A percentile compares a stretch with the other conserved stretches of the same genome.
Evolutionary conservation across 495 filamentous ascomycete species (phyloP).

Genomic region (Astrothelium macrocarpum): DNA sequence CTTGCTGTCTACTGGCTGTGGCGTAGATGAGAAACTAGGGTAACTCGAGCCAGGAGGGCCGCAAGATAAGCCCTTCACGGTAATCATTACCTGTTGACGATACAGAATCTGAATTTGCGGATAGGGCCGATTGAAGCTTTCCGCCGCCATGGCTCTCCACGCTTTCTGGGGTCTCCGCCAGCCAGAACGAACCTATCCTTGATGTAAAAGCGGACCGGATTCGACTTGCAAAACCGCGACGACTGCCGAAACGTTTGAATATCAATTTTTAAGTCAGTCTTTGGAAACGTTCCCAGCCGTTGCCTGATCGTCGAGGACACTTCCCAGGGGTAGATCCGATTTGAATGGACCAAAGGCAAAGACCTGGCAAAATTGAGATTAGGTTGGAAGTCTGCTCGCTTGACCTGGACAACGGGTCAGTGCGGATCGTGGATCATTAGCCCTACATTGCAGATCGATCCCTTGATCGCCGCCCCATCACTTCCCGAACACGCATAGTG

Average conservation of each 20-base stretch:
- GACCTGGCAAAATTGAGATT: neutral
- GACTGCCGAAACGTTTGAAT: no score
- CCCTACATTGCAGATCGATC: neutral
- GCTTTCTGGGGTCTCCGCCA: neutral
- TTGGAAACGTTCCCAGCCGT: neutral
- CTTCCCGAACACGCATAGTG: neutral
- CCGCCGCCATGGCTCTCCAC: neutral
- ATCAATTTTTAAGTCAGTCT: no score
- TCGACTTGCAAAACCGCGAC: neutral
- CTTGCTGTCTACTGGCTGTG: neutral
- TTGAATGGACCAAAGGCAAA: neutral
- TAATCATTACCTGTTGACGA: neutral
- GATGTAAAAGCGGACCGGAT: neutral
- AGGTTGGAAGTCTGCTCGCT: neutral
- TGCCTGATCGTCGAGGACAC: neutral
- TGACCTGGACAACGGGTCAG: neutral
- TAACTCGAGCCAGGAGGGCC: neutral
- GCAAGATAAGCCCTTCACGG: neutral
- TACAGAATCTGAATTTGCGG: neutral
- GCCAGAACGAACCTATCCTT: neutral
- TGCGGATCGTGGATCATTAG: neutral
- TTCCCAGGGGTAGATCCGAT: neutral
- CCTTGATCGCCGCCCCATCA: neutral
- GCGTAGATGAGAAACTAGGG: neutral
- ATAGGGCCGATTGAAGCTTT: neutral